Conservation (phyloP, 441 rosid species). For the Erodium moschatum region DNA sequence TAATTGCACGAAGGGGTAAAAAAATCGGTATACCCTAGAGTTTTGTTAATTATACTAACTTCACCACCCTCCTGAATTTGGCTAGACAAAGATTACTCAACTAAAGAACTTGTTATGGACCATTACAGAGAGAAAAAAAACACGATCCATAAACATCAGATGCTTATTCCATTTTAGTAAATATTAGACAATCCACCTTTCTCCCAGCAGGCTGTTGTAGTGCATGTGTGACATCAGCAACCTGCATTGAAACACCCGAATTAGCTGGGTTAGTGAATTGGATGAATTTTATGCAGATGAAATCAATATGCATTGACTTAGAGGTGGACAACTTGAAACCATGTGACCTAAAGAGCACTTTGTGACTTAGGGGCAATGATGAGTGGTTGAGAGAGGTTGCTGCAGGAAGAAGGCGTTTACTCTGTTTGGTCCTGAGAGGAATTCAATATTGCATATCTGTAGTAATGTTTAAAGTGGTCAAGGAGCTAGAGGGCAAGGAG, state of each 20-base stretch:
- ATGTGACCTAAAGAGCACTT: too few relatives aligned
- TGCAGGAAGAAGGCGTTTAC: too few relatives aligned
- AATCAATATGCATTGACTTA: neutral
- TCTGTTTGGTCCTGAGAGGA: too few relatives aligned
- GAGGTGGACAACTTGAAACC: too few relatives aligned
- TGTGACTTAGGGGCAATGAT: too few relatives aligned
- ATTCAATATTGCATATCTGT: too few relatives aligned
- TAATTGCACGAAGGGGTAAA: neutral
- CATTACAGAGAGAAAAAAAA: neutral
- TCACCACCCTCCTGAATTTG: too few relatives aligned
- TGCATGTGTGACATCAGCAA: conserved; percentile 88
- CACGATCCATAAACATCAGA: neutral
- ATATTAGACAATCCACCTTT: conserved; percentile 44
- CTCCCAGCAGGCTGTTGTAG: conserved; percentile 91
- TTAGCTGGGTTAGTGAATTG: conserved; percentile 5
- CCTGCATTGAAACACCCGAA: conserved; percentile 37
- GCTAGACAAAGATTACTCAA: too few relatives aligned
- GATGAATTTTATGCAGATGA: conserved; percentile 1
- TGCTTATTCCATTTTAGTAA: neutral
- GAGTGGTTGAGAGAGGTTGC: too few relatives aligned
- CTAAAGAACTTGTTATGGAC: neutral
- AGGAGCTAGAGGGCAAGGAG: too few relatives aligned
- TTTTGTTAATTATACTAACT: neutral
- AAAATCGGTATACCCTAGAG: neutral
- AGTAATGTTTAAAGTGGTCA: too few relatives aligned